These are phyloP conservation scores for Penicillium sp. DNA, from an alignment of 2,329 filamentous ascomycete genomes.

Conservation along the genomic window DNA sequence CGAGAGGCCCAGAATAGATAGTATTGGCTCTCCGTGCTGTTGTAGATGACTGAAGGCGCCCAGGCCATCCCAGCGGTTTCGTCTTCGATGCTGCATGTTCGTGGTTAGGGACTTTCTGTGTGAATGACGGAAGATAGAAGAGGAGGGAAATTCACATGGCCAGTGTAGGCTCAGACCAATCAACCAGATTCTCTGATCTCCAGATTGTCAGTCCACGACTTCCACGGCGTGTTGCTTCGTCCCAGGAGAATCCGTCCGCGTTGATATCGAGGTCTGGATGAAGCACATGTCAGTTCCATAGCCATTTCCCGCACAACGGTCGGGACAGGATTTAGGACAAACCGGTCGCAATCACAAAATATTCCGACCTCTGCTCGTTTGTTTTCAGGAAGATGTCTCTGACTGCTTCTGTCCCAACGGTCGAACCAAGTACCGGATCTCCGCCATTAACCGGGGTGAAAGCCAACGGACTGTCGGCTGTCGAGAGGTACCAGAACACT, in stretches of 20 bases:
- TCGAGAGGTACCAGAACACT: constrained; percentile 13
- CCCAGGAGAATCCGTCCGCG: constrained; percentile 13
- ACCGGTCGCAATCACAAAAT: constrained; percentile 11
- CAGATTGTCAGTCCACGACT: constrained; percentile 2
- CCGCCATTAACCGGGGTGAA: constrained; percentile 12
- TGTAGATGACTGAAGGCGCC: constrained; percentile 13
- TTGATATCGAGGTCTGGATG: constrained; percentile 14
- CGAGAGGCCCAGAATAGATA: constrained; percentile 15
- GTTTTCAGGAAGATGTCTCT: constrained; percentile 12
- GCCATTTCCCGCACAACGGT: neutral
- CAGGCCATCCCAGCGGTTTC: constrained; percentile 13
- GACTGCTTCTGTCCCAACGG: neutral
- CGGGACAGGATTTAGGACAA: neutral
- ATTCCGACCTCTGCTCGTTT: constrained; percentile 1
- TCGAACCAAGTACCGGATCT: neutral
- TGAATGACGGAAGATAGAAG: too few relatives aligned
- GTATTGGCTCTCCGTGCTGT: constrained; percentile 5
- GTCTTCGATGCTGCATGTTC: constrained; percentile 6
- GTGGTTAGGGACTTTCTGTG: neutral
- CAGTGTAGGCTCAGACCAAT: constrained; percentile 8
- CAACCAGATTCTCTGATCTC: constrained; percentile 5
- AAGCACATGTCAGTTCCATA: neutral
- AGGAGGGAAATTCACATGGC: neutral
- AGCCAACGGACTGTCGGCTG: neutral
- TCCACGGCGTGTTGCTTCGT: constrained; percentile 9